Evolutionary conservation across 2,329 filamentous ascomycete genomes (phyloP).

Genomic region (Colletotrichum sp.): DNA sequence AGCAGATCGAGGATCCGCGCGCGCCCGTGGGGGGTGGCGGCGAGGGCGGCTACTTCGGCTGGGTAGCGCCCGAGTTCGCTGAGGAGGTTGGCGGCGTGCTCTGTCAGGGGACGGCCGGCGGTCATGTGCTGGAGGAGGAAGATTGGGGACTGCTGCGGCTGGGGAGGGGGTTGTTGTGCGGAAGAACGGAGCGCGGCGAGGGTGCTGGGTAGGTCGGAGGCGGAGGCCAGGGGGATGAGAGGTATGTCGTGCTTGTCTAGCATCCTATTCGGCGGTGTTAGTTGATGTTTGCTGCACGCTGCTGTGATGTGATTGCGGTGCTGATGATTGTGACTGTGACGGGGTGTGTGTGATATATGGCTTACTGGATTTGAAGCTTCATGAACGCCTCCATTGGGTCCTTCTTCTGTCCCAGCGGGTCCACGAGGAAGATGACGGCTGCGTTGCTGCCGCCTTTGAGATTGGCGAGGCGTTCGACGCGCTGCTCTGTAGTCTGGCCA

Average conservation of each 20-base stretch:
- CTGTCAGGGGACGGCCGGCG: constrained; percentile 25
- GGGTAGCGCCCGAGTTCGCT: constrained; percentile 31
- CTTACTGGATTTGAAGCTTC: constrained; percentile 49
- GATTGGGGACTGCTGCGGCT: background rate
- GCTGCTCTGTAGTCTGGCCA: constrained; percentile 29
- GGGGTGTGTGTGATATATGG: background rate
- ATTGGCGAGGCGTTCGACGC: constrained; percentile 44
- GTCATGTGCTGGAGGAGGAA: constrained; percentile 21
- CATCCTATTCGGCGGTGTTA: constrained; percentile 30
- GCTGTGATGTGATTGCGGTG: background rate
- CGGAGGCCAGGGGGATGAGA: constrained; percentile 45
- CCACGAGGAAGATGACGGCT: constrained; percentile 51
- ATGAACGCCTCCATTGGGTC: constrained; percentile 38
- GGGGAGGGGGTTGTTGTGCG: background rate
- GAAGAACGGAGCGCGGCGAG: constrained; percentile 41
- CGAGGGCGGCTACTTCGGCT: constrained; percentile 28
- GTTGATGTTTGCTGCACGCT: background rate
- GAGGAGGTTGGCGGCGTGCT: constrained; percentile 29
- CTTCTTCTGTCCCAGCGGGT: constrained; percentile 23
- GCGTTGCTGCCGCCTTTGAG: constrained; percentile 40
- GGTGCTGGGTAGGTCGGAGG: constrained; percentile 36
- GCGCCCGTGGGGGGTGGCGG: constrained; percentile 21
- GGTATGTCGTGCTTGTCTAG: constrained; percentile 37
- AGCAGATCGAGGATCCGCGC: constrained; percentile 28
- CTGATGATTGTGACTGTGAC: background rate